Evolutionary conservation across 306 rosid species (phyloP).

Genomic region (Quercus rubra): DNA sequence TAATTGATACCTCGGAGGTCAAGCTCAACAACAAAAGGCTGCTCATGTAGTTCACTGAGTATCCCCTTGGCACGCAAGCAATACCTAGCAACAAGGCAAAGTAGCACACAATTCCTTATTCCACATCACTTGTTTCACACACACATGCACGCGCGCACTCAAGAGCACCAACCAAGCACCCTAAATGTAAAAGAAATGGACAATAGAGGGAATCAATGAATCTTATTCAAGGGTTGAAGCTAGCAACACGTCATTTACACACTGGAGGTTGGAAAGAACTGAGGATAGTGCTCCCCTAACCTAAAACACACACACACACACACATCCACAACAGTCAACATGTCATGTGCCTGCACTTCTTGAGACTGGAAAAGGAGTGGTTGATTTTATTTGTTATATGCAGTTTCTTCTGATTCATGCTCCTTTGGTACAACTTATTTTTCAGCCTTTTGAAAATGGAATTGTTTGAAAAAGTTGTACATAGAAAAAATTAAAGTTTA

Average conservation of each 20-base stretch:
- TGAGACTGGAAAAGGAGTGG: not conserved
- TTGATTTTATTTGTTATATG: not conserved
- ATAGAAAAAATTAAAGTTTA: too few relatives aligned
- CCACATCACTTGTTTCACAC: not conserved
- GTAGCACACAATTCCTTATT: not conserved
- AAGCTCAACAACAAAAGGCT: constrained; percentile 78
- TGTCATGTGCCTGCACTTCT: not conserved
- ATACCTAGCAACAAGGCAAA: constrained; percentile 42
- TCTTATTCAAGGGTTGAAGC: too few relatives aligned
- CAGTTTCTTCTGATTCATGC: too few relatives aligned
- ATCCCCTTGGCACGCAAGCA: constrained; percentile 72
- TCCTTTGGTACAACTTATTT: too few relatives aligned
- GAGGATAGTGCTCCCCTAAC: too few relatives aligned
- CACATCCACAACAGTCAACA: too few relatives aligned
- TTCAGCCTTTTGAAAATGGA: too few relatives aligned
- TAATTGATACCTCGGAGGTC: constrained; percentile 74
- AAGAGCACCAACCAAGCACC: too few relatives aligned
- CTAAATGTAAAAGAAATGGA: not conserved
- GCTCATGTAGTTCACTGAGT: constrained; percentile 58
- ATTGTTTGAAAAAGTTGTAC: too few relatives aligned
- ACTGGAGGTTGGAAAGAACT: too few relatives aligned
- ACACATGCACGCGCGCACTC: not conserved
- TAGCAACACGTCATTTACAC: too few relatives aligned
- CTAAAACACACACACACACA: too few relatives aligned
- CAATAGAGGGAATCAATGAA: not conserved